Evolutionary conservation across 331 rosid genomes (phyloP).

Genomic region (Phaseolus coccineus): DNA sequence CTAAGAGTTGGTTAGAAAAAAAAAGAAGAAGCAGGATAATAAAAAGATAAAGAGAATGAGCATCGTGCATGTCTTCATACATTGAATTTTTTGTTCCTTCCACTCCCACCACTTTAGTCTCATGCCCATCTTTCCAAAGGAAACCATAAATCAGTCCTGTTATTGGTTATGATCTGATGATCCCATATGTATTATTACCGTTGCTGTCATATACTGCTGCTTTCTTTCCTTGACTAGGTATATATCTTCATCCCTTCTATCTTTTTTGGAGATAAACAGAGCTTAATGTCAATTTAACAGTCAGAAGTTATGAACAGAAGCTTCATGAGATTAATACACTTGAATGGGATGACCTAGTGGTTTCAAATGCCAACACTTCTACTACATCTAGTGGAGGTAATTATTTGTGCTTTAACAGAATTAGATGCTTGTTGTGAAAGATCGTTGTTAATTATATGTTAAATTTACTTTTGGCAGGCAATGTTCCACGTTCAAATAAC

Average conservation of each 20-base stretch:
- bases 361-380: slow-evolving; percentile 54
- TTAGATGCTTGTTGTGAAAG: slow-evolving; percentile 35
- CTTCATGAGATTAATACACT: slow-evolving; percentile 94
- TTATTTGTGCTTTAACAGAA: slow-evolving; percentile 47
- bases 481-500: slow-evolving; percentile 52
- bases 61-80: slow-evolving; percentile 11
- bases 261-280: slow-evolving; percentile 57
- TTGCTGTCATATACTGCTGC: slow-evolving; percentile 20
- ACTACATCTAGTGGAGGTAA: slow-evolving; percentile 68
- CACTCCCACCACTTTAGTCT: not conserved
- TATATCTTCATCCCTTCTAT: slow-evolving; percentile 42
- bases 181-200: slow-evolving; percentile 14
- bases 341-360: slow-evolving; percentile 96
- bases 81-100: not conserved
- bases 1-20: slow-evolving; percentile 1
- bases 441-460: slow-evolving; percentile 29
- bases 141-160: slow-evolving; percentile 9
- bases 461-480: slow-evolving; percentile 55
- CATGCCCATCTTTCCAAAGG: slow-evolving; percentile 28
- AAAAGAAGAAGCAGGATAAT: not conserved
- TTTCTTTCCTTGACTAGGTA: slow-evolving; percentile 32
- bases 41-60: slow-evolving; percentile 7
- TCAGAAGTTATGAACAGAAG: slow-evolving; percentile 62
- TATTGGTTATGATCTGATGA: slow-evolving; percentile 18
- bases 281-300: slow-evolving; percentile 53